Conservation (phyloP, 2,329 filamentous ascomycete genomes). For the Aspergillus sp. region DNA sequence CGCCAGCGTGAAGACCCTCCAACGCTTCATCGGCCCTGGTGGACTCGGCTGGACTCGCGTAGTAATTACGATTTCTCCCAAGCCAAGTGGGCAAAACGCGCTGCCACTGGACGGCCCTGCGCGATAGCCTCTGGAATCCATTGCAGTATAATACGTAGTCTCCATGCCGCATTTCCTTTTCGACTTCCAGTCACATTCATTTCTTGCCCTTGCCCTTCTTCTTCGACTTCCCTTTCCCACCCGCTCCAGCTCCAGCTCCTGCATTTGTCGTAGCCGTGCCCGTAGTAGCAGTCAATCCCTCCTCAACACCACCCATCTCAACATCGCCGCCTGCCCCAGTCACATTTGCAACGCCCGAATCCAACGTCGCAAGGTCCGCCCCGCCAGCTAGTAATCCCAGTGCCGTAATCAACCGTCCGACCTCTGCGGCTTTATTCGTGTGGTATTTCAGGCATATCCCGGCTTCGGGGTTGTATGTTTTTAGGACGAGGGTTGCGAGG, state of each 20-base stretch:
- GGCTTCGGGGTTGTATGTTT: slow-evolving; percentile 81
- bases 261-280: slow-evolving; percentile 22
- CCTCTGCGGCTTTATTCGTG: slow-evolving; percentile 88
- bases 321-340: not conserved
- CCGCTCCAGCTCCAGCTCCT: slow-evolving; percentile 24
- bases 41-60: not conserved
- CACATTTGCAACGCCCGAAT: slow-evolving; percentile 30
- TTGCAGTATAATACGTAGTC: not conserved
- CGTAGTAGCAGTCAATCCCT: slow-evolving; percentile 29
- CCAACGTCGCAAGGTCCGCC: slow-evolving; percentile 65
- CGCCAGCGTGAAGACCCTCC: not conserved
- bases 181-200: slow-evolving; percentile 40
- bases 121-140: not conserved
- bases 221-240: slow-evolving; percentile 36
- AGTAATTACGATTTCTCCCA: not conserved
- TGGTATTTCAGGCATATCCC: slow-evolving; percentile 87
- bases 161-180: not conserved
- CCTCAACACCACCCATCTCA: slow-evolving; percentile 19
- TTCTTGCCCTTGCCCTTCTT: slow-evolving; percentile 73
- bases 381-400: slow-evolving; percentile 72
- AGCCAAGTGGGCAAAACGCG: not conserved
- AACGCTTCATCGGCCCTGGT: not conserved
- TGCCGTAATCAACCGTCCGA: slow-evolving; percentile 74
- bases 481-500: slow-evolving; percentile 75
- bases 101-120: not conserved